Percentiles rank a stretch among this genome's conserved stretches.
phyloP scores from a whole-genome alignment of 2,329 filamentous ascomycete genomes.

The Tolypocladium pustulatum region DNA sequence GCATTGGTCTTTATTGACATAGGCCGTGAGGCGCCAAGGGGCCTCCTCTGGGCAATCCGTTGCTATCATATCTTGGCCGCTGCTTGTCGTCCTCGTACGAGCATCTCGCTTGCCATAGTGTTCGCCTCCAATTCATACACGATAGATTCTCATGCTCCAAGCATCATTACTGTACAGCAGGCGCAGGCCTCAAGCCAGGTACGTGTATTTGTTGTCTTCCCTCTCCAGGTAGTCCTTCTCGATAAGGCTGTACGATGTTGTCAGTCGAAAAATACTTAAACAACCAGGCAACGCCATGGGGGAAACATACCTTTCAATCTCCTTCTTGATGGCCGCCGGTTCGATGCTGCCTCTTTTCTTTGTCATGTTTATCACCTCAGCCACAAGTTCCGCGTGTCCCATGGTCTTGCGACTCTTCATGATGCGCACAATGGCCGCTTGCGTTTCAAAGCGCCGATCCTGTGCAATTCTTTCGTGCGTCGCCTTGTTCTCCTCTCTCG shows the following conservation, averaged over 20 bases:
- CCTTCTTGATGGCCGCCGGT: conserved; percentile 82
- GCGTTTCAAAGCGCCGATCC: conserved; percentile 90
- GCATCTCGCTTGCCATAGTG: neutral
- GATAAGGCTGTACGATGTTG: conserved; percentile 51
- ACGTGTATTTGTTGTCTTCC: conserved; percentile 59
- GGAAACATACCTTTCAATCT: conserved; percentile 76
- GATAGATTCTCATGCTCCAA: neutral
- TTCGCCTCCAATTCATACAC: neutral
- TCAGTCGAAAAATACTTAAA: neutral
- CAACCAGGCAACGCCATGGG: neutral
- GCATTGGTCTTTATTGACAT: neutral
- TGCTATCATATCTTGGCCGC: neutral
- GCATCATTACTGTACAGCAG: neutral
- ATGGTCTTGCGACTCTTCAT: conserved; percentile 92
- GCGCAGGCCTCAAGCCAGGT: conserved; percentile 38
- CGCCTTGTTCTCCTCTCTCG: conserved; percentile 85
- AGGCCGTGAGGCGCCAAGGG: neutral
- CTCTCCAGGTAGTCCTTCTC: conserved; percentile 91
- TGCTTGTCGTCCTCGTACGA: neutral
- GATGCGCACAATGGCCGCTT: conserved; percentile 91
- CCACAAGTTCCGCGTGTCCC: conserved; percentile 75
- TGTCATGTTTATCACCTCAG: conserved; percentile 86
- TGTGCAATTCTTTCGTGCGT: conserved; percentile 84
- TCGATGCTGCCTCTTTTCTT: conserved; percentile 79
- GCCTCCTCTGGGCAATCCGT: neutral